These are phyloP conservation scores for Brettanomyces custersianus DNA, from an alignment of 805 yeast genomes.

Conservation along the genomic window DNA sequence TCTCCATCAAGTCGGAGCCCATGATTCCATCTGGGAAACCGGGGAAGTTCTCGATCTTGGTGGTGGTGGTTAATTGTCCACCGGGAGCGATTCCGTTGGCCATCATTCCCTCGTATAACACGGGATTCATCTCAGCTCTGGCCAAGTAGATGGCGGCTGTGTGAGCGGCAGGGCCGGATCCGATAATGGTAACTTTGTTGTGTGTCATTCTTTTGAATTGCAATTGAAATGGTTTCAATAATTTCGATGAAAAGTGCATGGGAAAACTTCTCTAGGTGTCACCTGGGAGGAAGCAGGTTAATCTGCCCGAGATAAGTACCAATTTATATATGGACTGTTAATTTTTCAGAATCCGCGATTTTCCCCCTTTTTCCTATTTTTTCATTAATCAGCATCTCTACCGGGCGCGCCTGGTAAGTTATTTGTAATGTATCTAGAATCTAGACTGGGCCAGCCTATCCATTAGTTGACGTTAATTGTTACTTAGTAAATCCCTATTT, in stretches of 20 bases:
- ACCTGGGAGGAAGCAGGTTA: too few relatives aligned
- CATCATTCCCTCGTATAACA: slow-evolving; percentile 88
- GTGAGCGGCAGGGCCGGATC: slow-evolving; percentile 99
- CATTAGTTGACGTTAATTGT: too few relatives aligned
- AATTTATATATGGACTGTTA: too few relatives aligned
- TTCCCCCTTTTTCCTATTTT: too few relatives aligned
- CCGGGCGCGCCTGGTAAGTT: too few relatives aligned
- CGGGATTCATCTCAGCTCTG: slow-evolving; percentile 93
- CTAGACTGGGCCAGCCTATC: too few relatives aligned
- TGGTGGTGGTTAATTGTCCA: slow-evolving; percentile 97
- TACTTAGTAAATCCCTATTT: too few relatives aligned
- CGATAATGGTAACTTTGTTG: slow-evolving; percentile 78
- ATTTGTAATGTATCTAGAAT: too few relatives aligned
- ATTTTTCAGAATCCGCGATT: too few relatives aligned
- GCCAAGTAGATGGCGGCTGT: slow-evolving; percentile 97
- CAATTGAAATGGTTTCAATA: slow-evolving; percentile 3
- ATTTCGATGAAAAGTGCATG: background rate
- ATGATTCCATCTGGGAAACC: slow-evolving; percentile 93
- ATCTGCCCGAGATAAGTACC: too few relatives aligned
- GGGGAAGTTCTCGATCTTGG: slow-evolving; percentile 98
- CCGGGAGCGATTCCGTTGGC: slow-evolving; percentile 99
- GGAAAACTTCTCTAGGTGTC: too few relatives aligned
- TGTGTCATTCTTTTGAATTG: slow-evolving; percentile 51
- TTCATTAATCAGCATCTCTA: too few relatives aligned
- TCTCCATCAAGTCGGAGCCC: slow-evolving; percentile 86